Conservation (phyloP, 2,329 filamentous ascomycete species). For the Hortaea werneckii region DNA sequence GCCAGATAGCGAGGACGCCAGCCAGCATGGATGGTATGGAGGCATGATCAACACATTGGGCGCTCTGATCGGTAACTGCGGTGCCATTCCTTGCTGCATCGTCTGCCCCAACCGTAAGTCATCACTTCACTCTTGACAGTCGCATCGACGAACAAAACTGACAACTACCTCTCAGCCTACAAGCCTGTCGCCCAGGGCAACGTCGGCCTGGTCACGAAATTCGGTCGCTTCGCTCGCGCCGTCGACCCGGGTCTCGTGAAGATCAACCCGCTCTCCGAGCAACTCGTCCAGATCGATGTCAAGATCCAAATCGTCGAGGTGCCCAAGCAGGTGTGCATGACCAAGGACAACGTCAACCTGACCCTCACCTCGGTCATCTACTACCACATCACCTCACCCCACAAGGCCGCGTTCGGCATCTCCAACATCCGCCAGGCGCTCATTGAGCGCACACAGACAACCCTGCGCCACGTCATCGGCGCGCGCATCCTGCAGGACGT, state of each 20-base stretch:
- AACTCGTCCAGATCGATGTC: conserved; percentile 84
- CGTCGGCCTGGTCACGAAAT: conserved; percentile 90
- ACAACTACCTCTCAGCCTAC: neutral
- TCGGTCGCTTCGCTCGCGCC: conserved; percentile 86
- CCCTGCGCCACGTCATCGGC: conserved; percentile 89
- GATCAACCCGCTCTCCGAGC: conserved; percentile 91
- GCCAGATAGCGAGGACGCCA: conserved; percentile 51
- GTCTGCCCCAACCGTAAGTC: conserved; percentile 77
- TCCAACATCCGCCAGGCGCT: conserved; percentile 91
- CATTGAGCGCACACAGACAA: conserved; percentile 94
- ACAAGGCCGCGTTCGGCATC: conserved; percentile 96
- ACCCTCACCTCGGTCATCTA: conserved; percentile 96
- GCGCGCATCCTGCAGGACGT: conserved; percentile 94
- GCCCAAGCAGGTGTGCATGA: conserved; percentile 95
- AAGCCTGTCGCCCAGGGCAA: conserved; percentile 69
- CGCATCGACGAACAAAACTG: neutral
- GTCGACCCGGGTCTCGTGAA: conserved; percentile 96
- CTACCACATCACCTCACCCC: conserved; percentile 91
- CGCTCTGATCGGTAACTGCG: conserved; percentile 61
- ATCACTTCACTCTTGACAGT: neutral
- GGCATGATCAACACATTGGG: conserved; percentile 72
- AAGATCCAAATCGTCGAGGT: conserved; percentile 99
- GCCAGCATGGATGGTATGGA: conserved; percentile 80
- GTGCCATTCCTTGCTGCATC: conserved; percentile 84
- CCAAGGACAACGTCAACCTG: conserved; percentile 95